Conservation (phyloP, 345 rosid genomes). For the Bruguiera gymnorhiza region DNA sequence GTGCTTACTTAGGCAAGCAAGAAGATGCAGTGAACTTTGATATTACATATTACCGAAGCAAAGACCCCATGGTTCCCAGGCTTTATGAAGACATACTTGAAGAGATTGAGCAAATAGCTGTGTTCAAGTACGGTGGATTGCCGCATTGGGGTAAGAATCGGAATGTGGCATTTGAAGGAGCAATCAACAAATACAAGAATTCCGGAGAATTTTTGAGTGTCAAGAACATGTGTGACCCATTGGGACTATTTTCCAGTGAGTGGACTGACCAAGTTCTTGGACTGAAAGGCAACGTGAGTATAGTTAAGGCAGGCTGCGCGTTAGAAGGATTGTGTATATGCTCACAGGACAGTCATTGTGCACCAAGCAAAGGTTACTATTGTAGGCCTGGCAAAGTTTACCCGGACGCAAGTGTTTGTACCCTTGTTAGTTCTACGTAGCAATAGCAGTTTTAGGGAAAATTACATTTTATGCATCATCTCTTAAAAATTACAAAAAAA, state of each 20-base stretch:
- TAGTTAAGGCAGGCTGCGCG: constrained; percentile 58
- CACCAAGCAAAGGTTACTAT: constrained; percentile 59
- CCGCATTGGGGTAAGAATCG: constrained; percentile 94
- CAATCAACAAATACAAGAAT: constrained; percentile 44
- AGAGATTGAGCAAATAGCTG: constrained; percentile 77
- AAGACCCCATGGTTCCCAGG: constrained; percentile 58
- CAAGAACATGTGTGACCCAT: constrained; percentile 54
- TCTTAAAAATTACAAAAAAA: no score
- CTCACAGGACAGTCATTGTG: constrained; percentile 65
- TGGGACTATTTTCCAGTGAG: constrained; percentile 65
- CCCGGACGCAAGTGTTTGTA: constrained; percentile 55
- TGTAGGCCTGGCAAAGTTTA: constrained; percentile 63
- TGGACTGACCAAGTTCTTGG: constrained; percentile 75
- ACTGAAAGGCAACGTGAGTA: constrained; percentile 35
- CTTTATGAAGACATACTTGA: constrained; percentile 61
- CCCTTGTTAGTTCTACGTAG: constrained; percentile 7
- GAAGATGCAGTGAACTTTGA: constrained; percentile 75
- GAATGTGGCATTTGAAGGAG: constrained; percentile 55
- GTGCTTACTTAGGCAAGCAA: constrained; percentile 68
- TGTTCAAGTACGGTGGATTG: constrained; percentile 63
- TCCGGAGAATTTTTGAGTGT: constrained; percentile 43
- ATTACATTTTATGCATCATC: no score
- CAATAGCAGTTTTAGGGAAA: no score
- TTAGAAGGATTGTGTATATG: constrained; percentile 72
- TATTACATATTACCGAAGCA: constrained; percentile 62